Evolutionary conservation across 2,329 filamentous ascomycete species (phyloP).

Genomic region (Corniculantispora saksenae): DNA sequence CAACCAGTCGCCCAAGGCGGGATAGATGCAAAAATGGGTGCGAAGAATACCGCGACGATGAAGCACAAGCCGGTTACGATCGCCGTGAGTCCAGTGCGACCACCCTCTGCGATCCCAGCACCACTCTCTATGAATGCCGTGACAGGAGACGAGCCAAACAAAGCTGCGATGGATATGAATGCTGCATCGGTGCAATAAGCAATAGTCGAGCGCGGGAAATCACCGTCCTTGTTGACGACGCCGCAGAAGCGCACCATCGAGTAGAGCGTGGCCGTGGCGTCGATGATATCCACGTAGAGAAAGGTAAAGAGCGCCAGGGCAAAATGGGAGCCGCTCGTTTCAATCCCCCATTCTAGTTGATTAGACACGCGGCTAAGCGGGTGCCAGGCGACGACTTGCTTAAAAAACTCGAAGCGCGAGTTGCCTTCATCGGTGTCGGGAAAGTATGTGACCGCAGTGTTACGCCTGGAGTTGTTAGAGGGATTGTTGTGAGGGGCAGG

Average conservation of each 20-base stretch:
- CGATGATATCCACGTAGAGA: constrained; percentile 77
- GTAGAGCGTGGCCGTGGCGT: constrained; percentile 75
- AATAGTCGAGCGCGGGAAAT: constrained; percentile 82
- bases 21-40: constrained; percentile 74
- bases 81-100: constrained; percentile 70
- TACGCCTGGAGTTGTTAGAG: constrained; percentile 46
- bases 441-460: constrained; percentile 72
- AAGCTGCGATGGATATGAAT: constrained; percentile 69
- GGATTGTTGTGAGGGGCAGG: neutral
- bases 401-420: constrained; percentile 70
- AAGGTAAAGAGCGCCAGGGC: constrained; percentile 74
- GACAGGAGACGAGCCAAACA: constrained; percentile 70
- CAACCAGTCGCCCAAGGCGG: constrained; percentile 78
- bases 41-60: constrained; percentile 71
- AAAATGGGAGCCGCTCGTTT: constrained; percentile 60
- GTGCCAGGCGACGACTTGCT: constrained; percentile 69
- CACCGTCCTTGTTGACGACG: constrained; percentile 66
- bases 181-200: constrained; percentile 74
- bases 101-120: constrained; percentile 74
- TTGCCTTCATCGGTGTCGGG: constrained; percentile 66
- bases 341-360: constrained; percentile 67
- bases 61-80: constrained; percentile 71
- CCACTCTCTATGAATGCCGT: constrained; percentile 77
- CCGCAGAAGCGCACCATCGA: constrained; percentile 79
- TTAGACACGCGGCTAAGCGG: constrained; percentile 65